These are phyloP conservation scores for Pichiaceae sp. DNA, from an alignment of 1,139 yeast genomes.

Conservation along the genomic window DNA sequence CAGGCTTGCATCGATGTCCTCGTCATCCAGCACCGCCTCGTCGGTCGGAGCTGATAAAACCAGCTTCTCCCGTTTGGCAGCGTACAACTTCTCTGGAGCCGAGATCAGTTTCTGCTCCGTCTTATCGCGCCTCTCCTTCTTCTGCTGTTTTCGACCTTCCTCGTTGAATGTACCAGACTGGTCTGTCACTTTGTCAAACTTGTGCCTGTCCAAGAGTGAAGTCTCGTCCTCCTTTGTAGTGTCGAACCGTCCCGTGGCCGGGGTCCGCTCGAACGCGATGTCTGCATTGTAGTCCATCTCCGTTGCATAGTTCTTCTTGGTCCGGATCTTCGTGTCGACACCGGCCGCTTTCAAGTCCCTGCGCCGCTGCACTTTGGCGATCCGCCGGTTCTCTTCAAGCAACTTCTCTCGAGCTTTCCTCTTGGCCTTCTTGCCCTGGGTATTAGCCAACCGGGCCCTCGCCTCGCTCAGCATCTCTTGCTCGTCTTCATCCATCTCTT, in stretches of 20 bases:
- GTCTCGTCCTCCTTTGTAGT: constrained; percentile 45
- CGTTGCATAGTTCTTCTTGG: constrained; percentile 41
- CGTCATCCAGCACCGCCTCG: constrained; percentile 4
- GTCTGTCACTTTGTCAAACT: constrained; percentile 31
- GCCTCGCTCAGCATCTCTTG: constrained; percentile 92
- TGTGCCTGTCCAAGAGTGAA: constrained; percentile 31
- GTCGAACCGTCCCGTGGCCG: constrained; percentile 64
- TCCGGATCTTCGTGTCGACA: constrained; percentile 47
- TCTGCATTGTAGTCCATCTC: constrained; percentile 80
- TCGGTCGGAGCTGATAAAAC: constrained; percentile 37
- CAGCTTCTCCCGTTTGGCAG: constrained; percentile 42
- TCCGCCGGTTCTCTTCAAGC: constrained; percentile 42
- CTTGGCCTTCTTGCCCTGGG: constrained; percentile 93
- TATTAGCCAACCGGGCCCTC: constrained; percentile 80
- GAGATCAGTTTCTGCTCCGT: constrained; percentile 12
- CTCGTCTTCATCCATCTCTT: constrained; percentile 80
- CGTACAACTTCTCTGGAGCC: constrained; percentile 28
- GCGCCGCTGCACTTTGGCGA: constrained; percentile 72
- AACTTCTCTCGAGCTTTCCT: constrained; percentile 82
- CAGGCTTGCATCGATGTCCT: constrained; percentile 28
- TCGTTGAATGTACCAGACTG: constrained; percentile 32
- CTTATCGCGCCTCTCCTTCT: constrained; percentile 23
- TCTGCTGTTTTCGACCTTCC: constrained; percentile 30
- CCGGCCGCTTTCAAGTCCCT: constrained; percentile 87
- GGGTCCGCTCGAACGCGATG: constrained; percentile 72